phyloP scores from a whole-genome alignment of 768 basidiomycete genomes.

The Lentinula raphanica region DNA sequence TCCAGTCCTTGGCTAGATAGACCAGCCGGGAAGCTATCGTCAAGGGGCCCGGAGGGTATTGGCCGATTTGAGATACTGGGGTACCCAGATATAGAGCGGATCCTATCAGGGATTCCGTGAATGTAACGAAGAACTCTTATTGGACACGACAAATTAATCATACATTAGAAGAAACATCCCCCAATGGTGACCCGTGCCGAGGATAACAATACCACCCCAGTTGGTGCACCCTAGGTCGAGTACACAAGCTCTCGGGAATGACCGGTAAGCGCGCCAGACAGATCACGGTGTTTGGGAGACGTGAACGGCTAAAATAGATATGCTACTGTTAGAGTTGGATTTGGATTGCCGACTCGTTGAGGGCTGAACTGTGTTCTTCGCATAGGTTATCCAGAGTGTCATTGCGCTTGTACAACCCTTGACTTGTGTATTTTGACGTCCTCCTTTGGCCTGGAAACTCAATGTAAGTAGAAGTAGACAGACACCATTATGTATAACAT shows the following conservation, averaged over 20 bases:
- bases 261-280: background rate
- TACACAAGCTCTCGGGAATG: background rate
- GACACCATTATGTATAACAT: constrained; percentile 21
- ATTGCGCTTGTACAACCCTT: constrained; percentile 25
- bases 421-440: constrained; percentile 89
- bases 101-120: background rate
- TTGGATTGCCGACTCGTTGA: background rate
- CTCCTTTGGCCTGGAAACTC: constrained; percentile 49
- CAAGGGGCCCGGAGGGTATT: background rate
- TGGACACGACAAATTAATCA: background rate
- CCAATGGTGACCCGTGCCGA: background rate
- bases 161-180: background rate
- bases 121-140: background rate
- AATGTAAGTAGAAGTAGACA: background rate
- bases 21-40: background rate
- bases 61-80: background rate
- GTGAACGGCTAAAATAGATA: background rate
- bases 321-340: background rate
- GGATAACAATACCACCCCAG: background rate
- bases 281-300: background rate
- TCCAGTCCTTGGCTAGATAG: background rate
- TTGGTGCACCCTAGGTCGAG: background rate
- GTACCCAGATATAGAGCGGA: background rate
- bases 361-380: background rate
- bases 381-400: background rate